Base-by-base conservation (phyloP, 768 basidiomycete species). In the Naematelia encephala region DNA sequence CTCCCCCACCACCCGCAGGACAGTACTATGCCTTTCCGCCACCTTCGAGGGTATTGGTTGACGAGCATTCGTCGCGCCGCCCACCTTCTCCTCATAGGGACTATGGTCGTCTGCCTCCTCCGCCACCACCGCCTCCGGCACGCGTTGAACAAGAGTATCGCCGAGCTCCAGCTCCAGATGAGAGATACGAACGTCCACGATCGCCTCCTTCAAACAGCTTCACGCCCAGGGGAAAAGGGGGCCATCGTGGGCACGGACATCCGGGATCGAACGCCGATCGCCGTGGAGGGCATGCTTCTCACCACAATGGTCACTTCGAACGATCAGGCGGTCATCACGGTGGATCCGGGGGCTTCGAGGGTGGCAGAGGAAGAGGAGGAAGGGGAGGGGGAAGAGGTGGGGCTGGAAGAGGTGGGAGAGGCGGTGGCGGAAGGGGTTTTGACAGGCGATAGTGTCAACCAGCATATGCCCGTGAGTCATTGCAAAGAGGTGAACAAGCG, bases 311-410 rank as follows among this genome's bases (percentile, higher is more conserved):
- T 39, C 34, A 8, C 8, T 39, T 8, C 16, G 34, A 39, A n/a
- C 21, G 54, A 45, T 3, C n/a, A 5, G 22, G 4, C 8, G 54
- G 44, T 2, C 11, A 14, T 25, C 42, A 43, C 13, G 55, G 55
- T 19, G 21, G 44, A 19, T 39, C 34, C 26, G 55, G 4, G 55
- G 55, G 16, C 10, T 29, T 28, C 21, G 52, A 21, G 34, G 34
- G 52, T n/a, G 52, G 52, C 5, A 28, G 46, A 13, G 55, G 54
- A 21, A 43, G 55, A 27, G 29, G 55, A 56, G 55, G 55, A 1
- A 11, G 51, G 21, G n/a, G 26, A 16, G 13, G 44, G 4, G 22
- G 22, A 4, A n/a, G 42, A 12, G 55, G 46, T 1, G 29, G 21
- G 8, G 54, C 44, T n/a, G 5, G 22, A 19, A 14, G 26, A 56